Conservation (phyloP, 2,329 filamentous ascomycete species). For the Hawksworthiomyces lignivorus region DNA sequence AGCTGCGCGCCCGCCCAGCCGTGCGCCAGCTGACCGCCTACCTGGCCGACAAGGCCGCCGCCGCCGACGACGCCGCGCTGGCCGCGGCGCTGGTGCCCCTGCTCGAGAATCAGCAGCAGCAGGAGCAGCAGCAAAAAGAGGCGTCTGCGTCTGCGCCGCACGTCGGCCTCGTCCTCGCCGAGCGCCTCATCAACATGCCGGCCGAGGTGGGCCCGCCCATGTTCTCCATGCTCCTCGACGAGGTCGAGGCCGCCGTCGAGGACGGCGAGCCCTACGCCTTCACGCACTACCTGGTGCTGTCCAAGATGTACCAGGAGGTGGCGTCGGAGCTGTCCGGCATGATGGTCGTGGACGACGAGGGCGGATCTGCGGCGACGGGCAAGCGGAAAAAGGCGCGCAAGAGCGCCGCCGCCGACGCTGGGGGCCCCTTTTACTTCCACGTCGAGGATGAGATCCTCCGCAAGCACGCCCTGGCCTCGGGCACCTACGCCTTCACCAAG, state of each 20-base stretch:
- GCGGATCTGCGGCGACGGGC: constrained; percentile 39
- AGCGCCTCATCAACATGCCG: constrained; percentile 96
- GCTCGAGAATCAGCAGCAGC: constrained; percentile 28
- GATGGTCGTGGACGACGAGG: constrained; percentile 39
- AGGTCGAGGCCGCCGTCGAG: constrained; percentile 79
- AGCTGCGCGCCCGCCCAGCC: constrained; percentile 67
- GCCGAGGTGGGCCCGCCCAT: constrained; percentile 84
- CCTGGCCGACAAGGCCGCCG: constrained; percentile 50
- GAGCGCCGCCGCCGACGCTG: not conserved
- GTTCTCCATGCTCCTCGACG: constrained; percentile 89
- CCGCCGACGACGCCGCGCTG: constrained; percentile 41
- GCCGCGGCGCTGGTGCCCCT: constrained; percentile 52
- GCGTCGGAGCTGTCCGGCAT: constrained; percentile 55
- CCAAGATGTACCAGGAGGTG: constrained; percentile 87
- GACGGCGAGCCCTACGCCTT: constrained; percentile 91
- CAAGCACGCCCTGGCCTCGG: constrained; percentile 62
- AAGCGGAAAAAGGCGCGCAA: constrained; percentile 57
- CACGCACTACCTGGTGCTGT: constrained; percentile 84
- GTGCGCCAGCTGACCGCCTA: constrained; percentile 67
- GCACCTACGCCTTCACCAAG: constrained; percentile 70
- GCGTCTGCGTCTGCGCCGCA: constrained; percentile 34
- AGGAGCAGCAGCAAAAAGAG: constrained; percentile 26
- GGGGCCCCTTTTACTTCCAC: constrained; percentile 77
- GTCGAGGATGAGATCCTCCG: constrained; percentile 89
- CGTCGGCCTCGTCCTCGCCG: constrained; percentile 80